Evolutionary conservation across 768 basidiomycete species (phyloP).

Genomic region (Rhizopogon salebrosus): DNA sequence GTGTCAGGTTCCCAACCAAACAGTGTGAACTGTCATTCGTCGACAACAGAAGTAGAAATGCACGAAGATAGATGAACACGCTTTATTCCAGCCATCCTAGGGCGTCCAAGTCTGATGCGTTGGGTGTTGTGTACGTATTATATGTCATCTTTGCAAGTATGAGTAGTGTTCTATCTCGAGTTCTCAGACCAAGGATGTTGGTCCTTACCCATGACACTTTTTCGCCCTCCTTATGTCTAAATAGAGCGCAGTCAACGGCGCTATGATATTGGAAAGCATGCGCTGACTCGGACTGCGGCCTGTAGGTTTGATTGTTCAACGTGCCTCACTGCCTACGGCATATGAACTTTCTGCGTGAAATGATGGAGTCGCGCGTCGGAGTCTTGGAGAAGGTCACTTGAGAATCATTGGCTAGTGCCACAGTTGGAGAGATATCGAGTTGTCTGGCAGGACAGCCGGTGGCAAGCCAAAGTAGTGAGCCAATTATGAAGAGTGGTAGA

Average conservation of each 20-base stretch:
- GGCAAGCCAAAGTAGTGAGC: slow-evolving; percentile 35
- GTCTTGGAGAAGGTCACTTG: slow-evolving; percentile 56
- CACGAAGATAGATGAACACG: slow-evolving; percentile 23
- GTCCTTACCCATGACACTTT: slow-evolving; percentile 57
- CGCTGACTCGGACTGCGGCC: slow-evolving; percentile 43
- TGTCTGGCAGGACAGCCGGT: slow-evolving; percentile 15
- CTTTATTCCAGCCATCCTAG: slow-evolving; percentile 61
- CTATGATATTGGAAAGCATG: slow-evolving; percentile 25
- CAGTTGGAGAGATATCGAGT: slow-evolving; percentile 51
- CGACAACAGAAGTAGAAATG: neutral
- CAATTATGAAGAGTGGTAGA: slow-evolving; percentile 39
- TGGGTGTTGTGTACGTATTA: slow-evolving; percentile 66
- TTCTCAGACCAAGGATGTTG: slow-evolving; percentile 66
- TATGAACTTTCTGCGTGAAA: slow-evolving; percentile 27
- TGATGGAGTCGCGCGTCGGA: slow-evolving; percentile 9
- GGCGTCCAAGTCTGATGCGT: slow-evolving; percentile 66
- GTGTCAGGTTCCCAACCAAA: slow-evolving; percentile 88
- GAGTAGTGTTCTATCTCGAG: slow-evolving; percentile 64
- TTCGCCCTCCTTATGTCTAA: slow-evolving; percentile 33
- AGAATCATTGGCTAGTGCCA: slow-evolving; percentile 56
- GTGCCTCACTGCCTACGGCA: slow-evolving; percentile 40
- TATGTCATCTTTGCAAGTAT: slow-evolving; percentile 85
- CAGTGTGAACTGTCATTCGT: slow-evolving; percentile 48
- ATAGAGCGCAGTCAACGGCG: slow-evolving; percentile 34
- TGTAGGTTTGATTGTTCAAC: slow-evolving; percentile 33